Base-by-base conservation (phyloP, 1,139 yeast species). In the Kodamaea sp. region DNA sequence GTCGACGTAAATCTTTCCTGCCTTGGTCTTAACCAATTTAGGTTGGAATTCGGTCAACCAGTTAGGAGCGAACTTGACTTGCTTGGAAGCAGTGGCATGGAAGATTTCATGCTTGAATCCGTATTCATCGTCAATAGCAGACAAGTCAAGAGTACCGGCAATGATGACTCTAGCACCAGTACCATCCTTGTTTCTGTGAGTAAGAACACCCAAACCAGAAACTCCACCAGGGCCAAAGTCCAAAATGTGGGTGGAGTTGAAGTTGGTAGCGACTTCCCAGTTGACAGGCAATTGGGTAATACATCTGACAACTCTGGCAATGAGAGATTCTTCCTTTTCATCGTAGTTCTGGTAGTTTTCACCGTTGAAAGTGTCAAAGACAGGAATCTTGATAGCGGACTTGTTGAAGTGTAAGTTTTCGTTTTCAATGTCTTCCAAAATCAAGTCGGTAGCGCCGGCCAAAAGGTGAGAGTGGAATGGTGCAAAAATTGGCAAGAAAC, bases 171-270 rank as follows among this genome's bases (percentile, higher is more conserved):
- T 84, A 32, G 88, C 84, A 64, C 99, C 99, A 37, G 97, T 88
- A 66, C 99, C 99, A 57, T 92, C 98, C 69, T 90, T 92, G 71
- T 90, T 92, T 67, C 96, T 84, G 67, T 89, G 96, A 40, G 98
- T 92, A 53, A 92, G 77, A 45, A 86, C 84, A 66, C 98, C 98
- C 50, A 92, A 75, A 50, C 99, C 99, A 31, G 97, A 87, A 33
- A 87, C 82, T 51, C 97, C 98, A 65, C 99, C 98, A 43, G 98
- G 99, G 57, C 99, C 99, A 55, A 92, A 92, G 65, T 92, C 99
- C 48, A 92, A 66, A 50, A 92, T 78, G 61, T 94, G 98, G 34
- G 97, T 85, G 19, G 94, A 77, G 36, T 75, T 57, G 59, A 87
- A 87, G 46, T 77, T 63, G 33, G 97, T 90, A 22, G 98, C 95